Evolutionary conservation across 345 rosid species (phyloP).

Genomic region (Lepidium africanum): DNA sequence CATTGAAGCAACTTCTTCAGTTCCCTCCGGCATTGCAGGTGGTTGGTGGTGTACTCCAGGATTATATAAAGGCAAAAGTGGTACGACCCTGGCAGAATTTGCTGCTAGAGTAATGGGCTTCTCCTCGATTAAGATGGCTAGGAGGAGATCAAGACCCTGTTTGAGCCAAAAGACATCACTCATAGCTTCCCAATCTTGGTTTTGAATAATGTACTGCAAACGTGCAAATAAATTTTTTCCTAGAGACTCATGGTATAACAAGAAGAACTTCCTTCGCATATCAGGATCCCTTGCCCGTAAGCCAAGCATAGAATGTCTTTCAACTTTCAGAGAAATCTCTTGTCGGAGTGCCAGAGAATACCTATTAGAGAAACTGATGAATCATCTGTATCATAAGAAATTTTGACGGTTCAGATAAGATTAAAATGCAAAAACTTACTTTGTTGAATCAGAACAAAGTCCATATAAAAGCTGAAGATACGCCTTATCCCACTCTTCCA

Average conservation of each 20-base stretch:
- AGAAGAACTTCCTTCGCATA: constrained; percentile 71
- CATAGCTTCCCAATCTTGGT: constrained; percentile 97
- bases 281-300: constrained; percentile 93
- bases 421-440: constrained; percentile 38
- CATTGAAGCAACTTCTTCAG: constrained; percentile 62
- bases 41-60: constrained; percentile 45
- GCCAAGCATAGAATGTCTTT: constrained; percentile 95
- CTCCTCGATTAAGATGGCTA: constrained; percentile 75
- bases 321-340: constrained; percentile 93
- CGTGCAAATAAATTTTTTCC: constrained; percentile 66
- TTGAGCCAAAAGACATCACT: constrained; percentile 99
- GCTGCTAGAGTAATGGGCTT: constrained; percentile 91
- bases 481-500: constrained; percentile 87
- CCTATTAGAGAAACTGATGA: constrained; percentile 42
- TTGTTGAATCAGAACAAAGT: constrained; percentile 74
- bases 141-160: constrained; percentile 96
- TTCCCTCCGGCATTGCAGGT: constrained; percentile 49
- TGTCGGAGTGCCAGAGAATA: constrained; percentile 55
- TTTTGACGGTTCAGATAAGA: background rate
- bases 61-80: constrained; percentile 49
- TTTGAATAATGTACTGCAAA: constrained; percentile 75
- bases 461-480: constrained; percentile 92
- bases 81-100: constrained; percentile 81
- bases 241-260: constrained; percentile 76
- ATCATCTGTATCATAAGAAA: constrained; percentile 7